phyloP scores from a whole-genome alignment of 1,139 yeast species.

The Kodamaea sp. region DNA sequence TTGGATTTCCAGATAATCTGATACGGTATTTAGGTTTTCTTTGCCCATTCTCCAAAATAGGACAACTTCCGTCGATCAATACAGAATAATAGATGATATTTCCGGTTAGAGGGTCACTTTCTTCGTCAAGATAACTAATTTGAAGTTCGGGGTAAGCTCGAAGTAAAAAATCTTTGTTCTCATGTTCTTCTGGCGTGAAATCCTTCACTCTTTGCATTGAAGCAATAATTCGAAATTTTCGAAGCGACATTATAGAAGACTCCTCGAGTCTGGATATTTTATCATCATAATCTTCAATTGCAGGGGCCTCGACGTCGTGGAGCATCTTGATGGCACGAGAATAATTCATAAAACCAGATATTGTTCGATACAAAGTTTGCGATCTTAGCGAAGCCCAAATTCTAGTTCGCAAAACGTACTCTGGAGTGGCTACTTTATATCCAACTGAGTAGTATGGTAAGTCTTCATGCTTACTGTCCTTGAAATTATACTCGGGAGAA shows the following conservation, averaged over 20 bases:
- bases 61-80: slow-evolving; percentile 48
- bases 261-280: slow-evolving; percentile 36
- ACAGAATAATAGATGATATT: slow-evolving; percentile 32
- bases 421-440: slow-evolving; percentile 55
- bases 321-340: slow-evolving; percentile 52
- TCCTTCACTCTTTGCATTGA: slow-evolving; percentile 45
- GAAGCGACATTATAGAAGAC: slow-evolving; percentile 41
- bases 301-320: slow-evolving; percentile 42
- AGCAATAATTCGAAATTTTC: slow-evolving; percentile 48
- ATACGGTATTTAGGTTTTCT: slow-evolving; percentile 46
- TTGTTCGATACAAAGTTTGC: slow-evolving; percentile 55
- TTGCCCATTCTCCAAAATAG: slow-evolving; percentile 33
- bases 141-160: slow-evolving; percentile 49
- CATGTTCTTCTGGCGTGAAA: slow-evolving; percentile 37
- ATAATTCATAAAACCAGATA: slow-evolving; percentile 62
- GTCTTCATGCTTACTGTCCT: slow-evolving; percentile 33
- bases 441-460: slow-evolving; percentile 52
- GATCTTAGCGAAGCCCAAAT: slow-evolving; percentile 60
- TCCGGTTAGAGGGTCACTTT: slow-evolving; percentile 31
- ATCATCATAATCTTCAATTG: slow-evolving; percentile 10
- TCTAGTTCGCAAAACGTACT: slow-evolving; percentile 51
- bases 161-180: slow-evolving; percentile 37
- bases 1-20: slow-evolving; percentile 54
- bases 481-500: slow-evolving; percentile 19
- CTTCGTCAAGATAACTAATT: slow-evolving; percentile 45